A percentile compares a stretch with the other conserved stretches of the same genome.
Conservation (phyloP, 1,139 yeast species). For the Yueomyces sp. region DNA sequence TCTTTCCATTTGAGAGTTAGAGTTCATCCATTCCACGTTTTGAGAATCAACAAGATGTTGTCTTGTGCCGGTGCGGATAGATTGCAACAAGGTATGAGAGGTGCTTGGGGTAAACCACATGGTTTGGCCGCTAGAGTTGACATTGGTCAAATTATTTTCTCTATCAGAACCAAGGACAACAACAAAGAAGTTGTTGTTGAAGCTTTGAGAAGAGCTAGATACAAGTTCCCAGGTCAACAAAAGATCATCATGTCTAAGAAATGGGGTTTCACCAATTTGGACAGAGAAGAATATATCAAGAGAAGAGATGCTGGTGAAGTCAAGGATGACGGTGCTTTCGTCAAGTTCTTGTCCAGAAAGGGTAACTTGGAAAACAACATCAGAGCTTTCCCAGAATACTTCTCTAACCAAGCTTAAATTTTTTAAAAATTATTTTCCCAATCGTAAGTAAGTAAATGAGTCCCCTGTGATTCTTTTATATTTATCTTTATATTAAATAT, state of each 20-base stretch:
- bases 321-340: constrained; percentile 98
- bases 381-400: constrained; percentile 90
- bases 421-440: not conserved
- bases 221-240: constrained; percentile 99
- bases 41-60: constrained; percentile 99
- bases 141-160: constrained; percentile 97
- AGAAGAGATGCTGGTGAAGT: constrained; percentile 96
- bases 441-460: not conserved
- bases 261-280: constrained; percentile 99
- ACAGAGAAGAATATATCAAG: constrained; percentile 93
- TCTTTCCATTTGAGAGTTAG: constrained; percentile 99
- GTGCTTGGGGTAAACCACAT: constrained; percentile 99
- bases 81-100: constrained; percentile 99
- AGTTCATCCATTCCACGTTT: constrained; percentile 99
- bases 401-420: constrained; percentile 31
- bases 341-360: constrained; percentile 93
- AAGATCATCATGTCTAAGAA: constrained; percentile 97
- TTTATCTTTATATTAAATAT: not conserved
- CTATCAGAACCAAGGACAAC: constrained; percentile 96
- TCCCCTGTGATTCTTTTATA: not conserved
- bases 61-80: constrained; percentile 99
- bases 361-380: constrained; percentile 91
- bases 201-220: constrained; percentile 99
- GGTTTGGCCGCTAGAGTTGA: constrained; percentile 99
- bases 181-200: constrained; percentile 96